Base-by-base conservation (phyloP, 2,329 filamentous ascomycete genomes). In the Escovopsis sp. region DNA sequence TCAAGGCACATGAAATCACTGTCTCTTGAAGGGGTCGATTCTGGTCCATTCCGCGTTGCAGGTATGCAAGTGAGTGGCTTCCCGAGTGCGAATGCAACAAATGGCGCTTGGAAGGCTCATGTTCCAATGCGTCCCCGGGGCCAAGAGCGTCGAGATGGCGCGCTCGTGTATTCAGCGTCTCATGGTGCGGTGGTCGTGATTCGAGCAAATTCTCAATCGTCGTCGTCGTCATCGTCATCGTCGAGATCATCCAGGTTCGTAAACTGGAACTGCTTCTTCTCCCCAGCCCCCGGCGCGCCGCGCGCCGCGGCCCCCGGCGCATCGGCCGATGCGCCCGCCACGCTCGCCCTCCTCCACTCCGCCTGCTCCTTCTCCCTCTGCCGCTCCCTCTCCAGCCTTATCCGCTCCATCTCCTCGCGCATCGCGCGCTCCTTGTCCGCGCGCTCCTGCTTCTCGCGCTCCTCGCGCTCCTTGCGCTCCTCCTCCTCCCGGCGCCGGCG, bases 241-340 rank as follows among this genome's bases (percentile, higher is more conserved):
- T 72, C 69, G 41, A 73, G 62, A 47, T 74, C 70, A 47, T 73
- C 66, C 50, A 70, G 55, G 42, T 65, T 70, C 42, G 70, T 66
- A 43, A 75, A 75, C 52, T 73, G 70, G 49, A 75, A 75, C 60
- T 75, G 72, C 55, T 68, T 70, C 56, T 23, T 23, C 52, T 64
- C 62, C 2, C 55, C 57, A 4, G 53, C 52, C 4, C 51, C 53
- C 11, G 58, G 48, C 12, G 47, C 47, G 6, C 52, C 50, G 26
- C 50, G 51, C 34, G 49, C 50, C n/a, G 52, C 51, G 4, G 50
- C 54, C 6, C 12, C 19, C 15, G 56, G 46, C 15, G 49, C 51
- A 15, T 50, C 52, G 23, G 52, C 52, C 15, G 52, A 39, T 35
- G 51, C 48, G 3, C 51, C 54, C 6, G 51, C 53, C 12, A 62